These are phyloP conservation scores for Cichorium intybus DNA, from an alignment of 140 eudicot species.

Conservation along the genomic window DNA sequence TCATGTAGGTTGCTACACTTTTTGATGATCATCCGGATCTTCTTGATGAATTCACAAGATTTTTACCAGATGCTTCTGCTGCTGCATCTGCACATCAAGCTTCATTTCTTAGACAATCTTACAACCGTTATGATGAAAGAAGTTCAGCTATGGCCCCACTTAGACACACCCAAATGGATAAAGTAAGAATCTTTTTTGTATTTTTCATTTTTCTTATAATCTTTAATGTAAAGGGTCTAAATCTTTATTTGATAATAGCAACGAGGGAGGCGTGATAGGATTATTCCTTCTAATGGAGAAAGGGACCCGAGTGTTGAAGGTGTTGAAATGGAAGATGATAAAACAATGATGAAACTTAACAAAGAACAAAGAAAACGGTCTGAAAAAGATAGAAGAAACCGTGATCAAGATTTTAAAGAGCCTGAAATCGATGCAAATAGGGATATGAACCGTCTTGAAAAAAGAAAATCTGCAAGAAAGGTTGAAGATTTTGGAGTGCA, in stretches of 20 bases:
- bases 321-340: constrained; percentile 76
- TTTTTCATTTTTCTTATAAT: not conserved
- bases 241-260: constrained; percentile 37
- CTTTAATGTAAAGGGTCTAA: constrained; percentile 13
- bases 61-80: constrained; percentile 73
- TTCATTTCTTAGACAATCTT: constrained; percentile 53
- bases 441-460: constrained; percentile 55
- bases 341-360: constrained; percentile 53
- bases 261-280: constrained; percentile 64
- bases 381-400: constrained; percentile 69
- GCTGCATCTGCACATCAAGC: constrained; percentile 67
- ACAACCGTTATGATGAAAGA: constrained; percentile 72
- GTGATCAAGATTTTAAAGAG: constrained; percentile 72
- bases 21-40: constrained; percentile 60
- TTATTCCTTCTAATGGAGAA: constrained; percentile 47
- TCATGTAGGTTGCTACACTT: constrained; percentile 65
- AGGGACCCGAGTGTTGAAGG: constrained; percentile 63
- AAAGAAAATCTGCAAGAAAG: constrained; percentile 73
- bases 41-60: constrained; percentile 67
- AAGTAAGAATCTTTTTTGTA: constrained; percentile 33
- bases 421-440: constrained; percentile 58
- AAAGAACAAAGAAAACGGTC: constrained; percentile 73
- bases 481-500: constrained; percentile 74
- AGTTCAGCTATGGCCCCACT: constrained; percentile 55
- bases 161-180: constrained; percentile 65